Percentiles rank a stretch among this genome's conserved stretches.
These are phyloP conservation scores for Tylopilus vinaceipallidus DNA, from an alignment of 768 basidiomycete species.

Conservation along the genomic window DNA sequence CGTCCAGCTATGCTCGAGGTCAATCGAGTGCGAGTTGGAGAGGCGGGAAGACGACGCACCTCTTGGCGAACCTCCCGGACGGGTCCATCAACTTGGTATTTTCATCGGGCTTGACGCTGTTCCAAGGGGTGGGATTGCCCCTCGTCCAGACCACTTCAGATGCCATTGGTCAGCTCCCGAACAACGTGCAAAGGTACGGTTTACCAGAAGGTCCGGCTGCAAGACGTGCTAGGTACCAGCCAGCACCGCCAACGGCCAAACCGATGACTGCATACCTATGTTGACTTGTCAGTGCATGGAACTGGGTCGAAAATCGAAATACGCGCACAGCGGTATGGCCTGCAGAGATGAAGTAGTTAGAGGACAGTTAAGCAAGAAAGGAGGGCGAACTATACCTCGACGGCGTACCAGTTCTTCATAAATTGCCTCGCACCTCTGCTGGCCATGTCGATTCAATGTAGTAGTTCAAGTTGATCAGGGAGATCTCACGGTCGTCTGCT, in stretches of 20 bases:
- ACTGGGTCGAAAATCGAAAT: constrained; percentile 4
- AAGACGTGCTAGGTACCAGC: constrained; percentile 66
- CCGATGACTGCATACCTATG: constrained; percentile 50
- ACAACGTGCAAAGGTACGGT: constrained; percentile 10
- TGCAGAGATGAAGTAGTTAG: constrained; percentile 17
- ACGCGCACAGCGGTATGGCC: constrained; percentile 50
- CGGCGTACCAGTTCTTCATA: constrained; percentile 44
- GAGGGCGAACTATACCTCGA: constrained; percentile 36
- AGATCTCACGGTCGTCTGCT: constrained; percentile 16
- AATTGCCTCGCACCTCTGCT: constrained; percentile 24
- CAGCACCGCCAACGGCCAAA: constrained; percentile 51
- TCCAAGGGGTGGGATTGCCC: constrained; percentile 87
- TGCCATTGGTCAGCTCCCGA: neutral
- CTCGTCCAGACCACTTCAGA: constrained; percentile 56
- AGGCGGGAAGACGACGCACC: constrained; percentile 30
- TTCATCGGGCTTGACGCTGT: constrained; percentile 72
- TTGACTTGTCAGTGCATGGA: constrained; percentile 12
- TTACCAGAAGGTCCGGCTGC: constrained; percentile 54
- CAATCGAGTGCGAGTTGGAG: constrained; percentile 2
- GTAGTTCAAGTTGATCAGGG: neutral
- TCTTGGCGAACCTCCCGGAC: constrained; percentile 74
- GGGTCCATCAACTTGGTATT: constrained; percentile 68
- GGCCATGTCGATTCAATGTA: constrained; percentile 29
- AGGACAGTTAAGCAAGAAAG: neutral
- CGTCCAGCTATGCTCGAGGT: constrained; percentile 53